Conservation (phyloP, 1,284 basidiomycete genomes). For the Papiliotrema laurentii region DNA sequence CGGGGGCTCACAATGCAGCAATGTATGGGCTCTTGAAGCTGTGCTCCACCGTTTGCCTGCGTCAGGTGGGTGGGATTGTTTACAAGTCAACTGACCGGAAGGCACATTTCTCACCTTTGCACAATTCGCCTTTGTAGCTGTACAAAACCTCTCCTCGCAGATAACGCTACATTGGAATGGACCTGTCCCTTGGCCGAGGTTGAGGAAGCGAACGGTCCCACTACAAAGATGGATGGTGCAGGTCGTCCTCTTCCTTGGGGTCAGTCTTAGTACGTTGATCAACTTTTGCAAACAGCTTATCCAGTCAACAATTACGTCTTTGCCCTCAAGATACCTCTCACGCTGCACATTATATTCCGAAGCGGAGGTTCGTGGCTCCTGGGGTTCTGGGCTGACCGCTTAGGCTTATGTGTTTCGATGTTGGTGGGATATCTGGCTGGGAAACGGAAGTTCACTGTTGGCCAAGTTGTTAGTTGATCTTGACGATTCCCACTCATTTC, state of each 20-base stretch:
- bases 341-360: constrained; percentile 90
- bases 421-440: constrained; percentile 41
- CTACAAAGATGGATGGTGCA: constrained; percentile 71
- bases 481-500: constrained; percentile 14
- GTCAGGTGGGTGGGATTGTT: constrained; percentile 54
- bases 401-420: constrained; percentile 49
- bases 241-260: constrained; percentile 72
- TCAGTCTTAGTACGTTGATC: constrained; percentile 54
- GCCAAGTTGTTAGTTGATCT: constrained; percentile 54
- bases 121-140: constrained; percentile 71
- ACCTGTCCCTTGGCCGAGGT: constrained; percentile 8
- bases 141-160: constrained; percentile 48
- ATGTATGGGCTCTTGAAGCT: constrained; percentile 50
- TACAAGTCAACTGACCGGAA: constrained; percentile 37
- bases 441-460: constrained; percentile 60
- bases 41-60: constrained; percentile 64
- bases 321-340: constrained; percentile 74
- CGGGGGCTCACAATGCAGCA: constrained; percentile 30
- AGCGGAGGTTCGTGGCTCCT: constrained; percentile 71
- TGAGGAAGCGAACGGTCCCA: constrained; percentile 61
- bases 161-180: constrained; percentile 15
- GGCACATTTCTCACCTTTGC: constrained; percentile 79
- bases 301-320: constrained; percentile 85
- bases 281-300: too few relatives aligned
- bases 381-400: constrained; percentile 34